A percentile compares a stretch with the other conserved stretches of the same genome.
phyloP scores from a whole-genome alignment of 202 grass and related monocot genomes.

The Elaeis oleifera region DNA sequence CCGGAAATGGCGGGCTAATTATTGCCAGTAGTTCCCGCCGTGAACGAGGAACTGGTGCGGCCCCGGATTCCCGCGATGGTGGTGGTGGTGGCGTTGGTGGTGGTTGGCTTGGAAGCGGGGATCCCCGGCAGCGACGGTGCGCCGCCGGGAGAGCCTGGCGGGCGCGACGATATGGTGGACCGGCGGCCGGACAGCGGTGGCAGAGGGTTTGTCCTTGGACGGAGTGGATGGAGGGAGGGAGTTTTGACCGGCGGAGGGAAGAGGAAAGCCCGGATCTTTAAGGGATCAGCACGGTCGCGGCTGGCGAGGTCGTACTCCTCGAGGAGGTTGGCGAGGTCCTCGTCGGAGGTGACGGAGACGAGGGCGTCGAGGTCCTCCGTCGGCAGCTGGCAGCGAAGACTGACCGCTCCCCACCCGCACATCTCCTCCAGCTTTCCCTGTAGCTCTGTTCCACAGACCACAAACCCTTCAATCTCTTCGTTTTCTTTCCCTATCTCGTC shows the following conservation, averaged over 20 bases:
- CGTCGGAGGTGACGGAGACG: constrained; percentile 55
- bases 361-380: constrained; percentile 88
- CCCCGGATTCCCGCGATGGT: constrained; percentile 5
- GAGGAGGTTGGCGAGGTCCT: constrained; percentile 60
- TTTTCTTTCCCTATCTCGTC: too few species aligned
- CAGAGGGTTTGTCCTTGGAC: neutral
- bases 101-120: neutral
- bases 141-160: constrained; percentile 15
- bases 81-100: constrained; percentile 15
- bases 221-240: constrained; percentile 5
- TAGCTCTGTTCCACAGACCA: constrained; percentile 31
- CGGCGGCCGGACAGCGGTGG: neutral
- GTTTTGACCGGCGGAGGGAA: constrained; percentile 12
- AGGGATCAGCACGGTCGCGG: constrained; percentile 16
- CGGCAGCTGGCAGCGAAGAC: constrained; percentile 68
- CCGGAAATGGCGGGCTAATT: neutral
- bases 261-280: constrained; percentile 66
- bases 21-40: constrained; percentile 30
- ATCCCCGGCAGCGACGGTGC: neutral
- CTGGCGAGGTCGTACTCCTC: constrained; percentile 46
- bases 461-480: neutral
- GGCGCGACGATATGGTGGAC: constrained; percentile 22
- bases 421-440: constrained; percentile 52
- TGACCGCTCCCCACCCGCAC: constrained; percentile 43
- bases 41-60: constrained; percentile 31